Evolutionary conservation across 768 basidiomycete species (phyloP).

Genomic region (Coprinopsis cinerea): DNA sequence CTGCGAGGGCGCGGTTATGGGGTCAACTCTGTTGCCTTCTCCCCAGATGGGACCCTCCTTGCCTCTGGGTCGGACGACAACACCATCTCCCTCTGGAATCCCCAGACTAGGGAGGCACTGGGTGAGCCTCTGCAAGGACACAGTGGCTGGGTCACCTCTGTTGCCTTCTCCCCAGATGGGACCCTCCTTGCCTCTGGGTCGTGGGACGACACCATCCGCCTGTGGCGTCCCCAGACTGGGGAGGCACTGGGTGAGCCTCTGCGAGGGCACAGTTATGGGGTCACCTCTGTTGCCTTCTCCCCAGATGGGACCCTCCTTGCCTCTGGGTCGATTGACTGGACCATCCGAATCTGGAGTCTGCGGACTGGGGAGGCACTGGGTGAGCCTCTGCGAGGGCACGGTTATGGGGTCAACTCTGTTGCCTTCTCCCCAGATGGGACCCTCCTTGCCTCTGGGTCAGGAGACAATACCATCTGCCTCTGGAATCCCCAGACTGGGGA

Average conservation of each 20-base stretch:
- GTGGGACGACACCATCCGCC: constrained; percentile 12
- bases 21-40: constrained; percentile 16
- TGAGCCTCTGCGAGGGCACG: not conserved
- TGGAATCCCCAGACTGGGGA: no score
- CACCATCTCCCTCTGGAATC: constrained; percentile 16
- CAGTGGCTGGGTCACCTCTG: not conserved
- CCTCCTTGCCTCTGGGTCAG: no score
- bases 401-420: not conserved
- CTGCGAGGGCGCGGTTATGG: not conserved
- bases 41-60: constrained; percentile 12
- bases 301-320: constrained; percentile 12
- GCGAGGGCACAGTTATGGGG: constrained; percentile 15
- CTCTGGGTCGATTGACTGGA: constrained; percentile 16
- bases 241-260: no score
- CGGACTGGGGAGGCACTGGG: constrained; percentile 5
- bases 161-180: constrained; percentile 8
- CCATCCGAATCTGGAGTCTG: constrained; percentile 16
- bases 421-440: not conserved
- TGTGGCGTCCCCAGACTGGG: constrained; percentile 16
- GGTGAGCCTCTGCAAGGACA: not conserved
- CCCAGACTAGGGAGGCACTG: constrained; percentile 4
- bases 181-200: constrained; percentile 14
- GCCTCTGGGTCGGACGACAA: constrained; percentile 16
- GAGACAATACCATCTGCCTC: no score
- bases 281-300: constrained; percentile 14